Conservation (phyloP, 305 asterid genomes). For the Andrographis paniculata region DNA sequence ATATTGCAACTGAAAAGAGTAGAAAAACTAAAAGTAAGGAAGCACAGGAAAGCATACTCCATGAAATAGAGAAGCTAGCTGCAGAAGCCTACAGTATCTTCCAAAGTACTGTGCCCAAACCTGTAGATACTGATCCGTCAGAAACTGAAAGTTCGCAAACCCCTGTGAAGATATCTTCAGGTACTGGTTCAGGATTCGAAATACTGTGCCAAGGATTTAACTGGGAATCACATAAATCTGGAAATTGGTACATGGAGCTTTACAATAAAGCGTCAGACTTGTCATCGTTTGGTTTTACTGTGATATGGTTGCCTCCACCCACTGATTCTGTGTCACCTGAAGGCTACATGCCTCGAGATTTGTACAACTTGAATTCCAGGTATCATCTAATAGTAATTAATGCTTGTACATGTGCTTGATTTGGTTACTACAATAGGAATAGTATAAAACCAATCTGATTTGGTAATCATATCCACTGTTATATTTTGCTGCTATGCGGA, state of each 20-base stretch:
- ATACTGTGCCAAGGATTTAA: constrained; percentile 91
- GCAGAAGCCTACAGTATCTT: constrained; percentile 95
- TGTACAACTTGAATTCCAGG: constrained; percentile 92
- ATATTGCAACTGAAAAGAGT: constrained; percentile 58
- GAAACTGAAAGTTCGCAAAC: constrained; percentile 37
- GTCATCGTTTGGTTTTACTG: constrained; percentile 75
- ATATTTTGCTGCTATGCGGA: too few relatives aligned
- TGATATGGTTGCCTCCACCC: constrained; percentile 96
- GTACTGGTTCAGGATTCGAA: constrained; percentile 87
- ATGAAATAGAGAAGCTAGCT: constrained; percentile 95
- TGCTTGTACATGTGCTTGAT: constrained; percentile 1
- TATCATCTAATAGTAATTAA: constrained; percentile 19
- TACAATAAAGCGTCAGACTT: constrained; percentile 58
- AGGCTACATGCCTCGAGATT: constrained; percentile 95
- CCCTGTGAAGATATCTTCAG: constrained; percentile 49
- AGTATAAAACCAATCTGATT: constrained; percentile 6
- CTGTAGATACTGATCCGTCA: constrained; percentile 23
- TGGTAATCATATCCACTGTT: not conserved
- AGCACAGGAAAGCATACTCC: constrained; percentile 82
- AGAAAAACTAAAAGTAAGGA: constrained; percentile 46
- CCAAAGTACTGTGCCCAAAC: constrained; percentile 51
- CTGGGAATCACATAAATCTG: constrained; percentile 95
- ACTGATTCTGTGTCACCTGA: constrained; percentile 94
- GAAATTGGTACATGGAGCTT: constrained; percentile 83
- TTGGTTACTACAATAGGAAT: not conserved